These are phyloP conservation scores for Fragosphaeria purpurea DNA, from an alignment of 2,329 filamentous ascomycete species.

Conservation along the genomic window DNA sequence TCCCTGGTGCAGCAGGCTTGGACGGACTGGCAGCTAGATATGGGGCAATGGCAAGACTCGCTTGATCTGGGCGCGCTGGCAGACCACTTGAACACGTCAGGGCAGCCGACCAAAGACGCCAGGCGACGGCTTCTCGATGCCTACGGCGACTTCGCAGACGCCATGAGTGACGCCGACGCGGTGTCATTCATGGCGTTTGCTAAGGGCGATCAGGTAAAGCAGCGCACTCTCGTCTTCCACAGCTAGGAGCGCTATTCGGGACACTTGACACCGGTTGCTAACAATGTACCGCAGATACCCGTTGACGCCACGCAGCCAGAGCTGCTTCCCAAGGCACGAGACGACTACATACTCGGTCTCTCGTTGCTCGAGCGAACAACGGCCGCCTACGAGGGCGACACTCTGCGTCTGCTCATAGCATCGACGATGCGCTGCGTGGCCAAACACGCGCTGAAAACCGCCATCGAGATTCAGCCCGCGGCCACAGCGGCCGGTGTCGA, in stretches of 20 bases:
- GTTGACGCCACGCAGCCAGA: slow-evolving; percentile 56
- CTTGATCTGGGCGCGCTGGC: slow-evolving; percentile 31
- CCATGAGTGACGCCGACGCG: slow-evolving; percentile 57
- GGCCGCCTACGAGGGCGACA: slow-evolving; percentile 20
- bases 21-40: slow-evolving; percentile 57
- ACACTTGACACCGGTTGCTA: background rate
- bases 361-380: slow-evolving; percentile 37
- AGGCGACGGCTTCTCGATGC: slow-evolving; percentile 32
- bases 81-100: slow-evolving; percentile 12
- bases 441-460: slow-evolving; percentile 19
- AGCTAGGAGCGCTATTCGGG: no score
- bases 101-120: slow-evolving; percentile 6
- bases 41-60: slow-evolving; percentile 45
- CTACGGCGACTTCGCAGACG: slow-evolving; percentile 45
- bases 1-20: slow-evolving; percentile 56
- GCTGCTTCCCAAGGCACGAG: slow-evolving; percentile 34
- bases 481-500: no score
- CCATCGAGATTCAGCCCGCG: background rate
- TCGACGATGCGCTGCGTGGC: slow-evolving; percentile 24
- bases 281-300: slow-evolving; percentile 26
- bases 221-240: no score
- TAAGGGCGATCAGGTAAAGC: slow-evolving; percentile 24
- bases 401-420: slow-evolving; percentile 21
- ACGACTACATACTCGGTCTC: slow-evolving; percentile 42
- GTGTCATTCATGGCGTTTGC: slow-evolving; percentile 41